Evolutionary conservation across 2,329 filamentous ascomycete species (phyloP).

Genomic region (Penicillium paneum): DNA sequence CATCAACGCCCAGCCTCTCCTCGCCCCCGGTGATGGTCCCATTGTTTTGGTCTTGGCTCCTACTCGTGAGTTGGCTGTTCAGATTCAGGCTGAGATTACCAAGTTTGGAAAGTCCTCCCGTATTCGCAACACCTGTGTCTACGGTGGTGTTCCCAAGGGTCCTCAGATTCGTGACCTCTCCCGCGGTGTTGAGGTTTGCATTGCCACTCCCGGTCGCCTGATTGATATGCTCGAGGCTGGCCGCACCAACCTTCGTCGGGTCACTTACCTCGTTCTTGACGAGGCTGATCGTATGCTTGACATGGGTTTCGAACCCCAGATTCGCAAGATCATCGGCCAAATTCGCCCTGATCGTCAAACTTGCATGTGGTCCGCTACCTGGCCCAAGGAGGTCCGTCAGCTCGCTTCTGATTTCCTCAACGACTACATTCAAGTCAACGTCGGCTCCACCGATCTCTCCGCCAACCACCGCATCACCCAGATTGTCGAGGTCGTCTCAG

Average conservation of each 20-base stretch:
- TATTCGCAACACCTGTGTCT: slow-evolving; percentile 98
- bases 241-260: slow-evolving; percentile 95
- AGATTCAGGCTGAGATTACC: slow-evolving; percentile 97
- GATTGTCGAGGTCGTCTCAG: slow-evolving; percentile 91
- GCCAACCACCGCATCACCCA: slow-evolving; percentile 98
- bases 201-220: slow-evolving; percentile 93
- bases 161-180: slow-evolving; percentile 93
- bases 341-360: slow-evolving; percentile 98
- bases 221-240: slow-evolving; percentile 98
- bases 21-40: slow-evolving; percentile 90
- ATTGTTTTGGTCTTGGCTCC: slow-evolving; percentile 95
- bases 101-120: slow-evolving; percentile 98
- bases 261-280: slow-evolving; percentile 96
- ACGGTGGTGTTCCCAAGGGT: slow-evolving; percentile 97
- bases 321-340: slow-evolving; percentile 96
- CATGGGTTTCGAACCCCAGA: slow-evolving; percentile 99
- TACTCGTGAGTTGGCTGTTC: slow-evolving; percentile 94
- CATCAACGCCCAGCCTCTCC: slow-evolving; percentile 97
- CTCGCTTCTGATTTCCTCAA: slow-evolving; percentile 86
- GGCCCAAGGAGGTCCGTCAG: slow-evolving; percentile 96
- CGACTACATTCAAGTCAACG: slow-evolving; percentile 98
- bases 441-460: slow-evolving; percentile 91
- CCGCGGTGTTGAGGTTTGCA: slow-evolving; percentile 95
- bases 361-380: slow-evolving; percentile 99
- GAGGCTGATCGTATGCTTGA: slow-evolving; percentile 99